Conservation (phyloP, 768 basidiomycete species). For the Chalciporus piperatus region DNA sequence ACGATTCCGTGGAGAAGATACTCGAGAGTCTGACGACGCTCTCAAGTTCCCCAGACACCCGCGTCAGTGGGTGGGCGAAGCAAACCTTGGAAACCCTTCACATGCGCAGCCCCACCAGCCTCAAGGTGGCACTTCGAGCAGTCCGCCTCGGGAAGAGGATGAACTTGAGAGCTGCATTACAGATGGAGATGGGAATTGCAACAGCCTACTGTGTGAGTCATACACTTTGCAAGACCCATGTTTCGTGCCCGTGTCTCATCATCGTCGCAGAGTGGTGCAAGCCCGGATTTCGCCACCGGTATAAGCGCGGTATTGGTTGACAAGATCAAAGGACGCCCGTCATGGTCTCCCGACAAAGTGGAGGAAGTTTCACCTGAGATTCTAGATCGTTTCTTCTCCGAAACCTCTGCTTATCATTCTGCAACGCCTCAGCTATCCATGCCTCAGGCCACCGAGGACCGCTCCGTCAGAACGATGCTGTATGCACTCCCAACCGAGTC, state of each 20-base stretch:
- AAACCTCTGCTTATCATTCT: conserved; percentile 45
- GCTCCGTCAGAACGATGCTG: conserved; percentile 30
- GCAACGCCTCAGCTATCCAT: conserved; percentile 45
- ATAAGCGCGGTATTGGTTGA: conserved; percentile 66
- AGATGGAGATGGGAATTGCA: conserved; percentile 87
- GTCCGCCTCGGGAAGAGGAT: conserved; percentile 67
- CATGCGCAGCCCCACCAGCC: conserved; percentile 83
- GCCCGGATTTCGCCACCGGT: conserved; percentile 80
- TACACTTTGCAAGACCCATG: conserved; percentile 1
- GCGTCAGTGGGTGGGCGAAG: conserved; percentile 70
- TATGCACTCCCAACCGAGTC: conserved; percentile 76
- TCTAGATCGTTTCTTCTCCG: conserved; percentile 64
- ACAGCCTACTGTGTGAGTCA: conserved; percentile 83
- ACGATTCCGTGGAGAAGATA: conserved; percentile 70
- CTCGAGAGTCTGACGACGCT: conserved; percentile 48
- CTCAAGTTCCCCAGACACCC: conserved; percentile 38
- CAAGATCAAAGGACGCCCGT: conserved; percentile 50
- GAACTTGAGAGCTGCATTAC: conserved; percentile 62
- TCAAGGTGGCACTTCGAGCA: conserved; percentile 84
- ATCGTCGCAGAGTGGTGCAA: conserved; percentile 60
- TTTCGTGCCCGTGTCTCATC: conserved; percentile 10
- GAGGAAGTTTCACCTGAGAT: conserved; percentile 60
- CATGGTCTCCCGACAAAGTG: conserved; percentile 69
- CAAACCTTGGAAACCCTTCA: conserved; percentile 61
- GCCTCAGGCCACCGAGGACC: conserved; percentile 32